Conservation (phyloP, 2,329 filamentous ascomycete genomes). For the Zopfia rhizophila region DNA sequence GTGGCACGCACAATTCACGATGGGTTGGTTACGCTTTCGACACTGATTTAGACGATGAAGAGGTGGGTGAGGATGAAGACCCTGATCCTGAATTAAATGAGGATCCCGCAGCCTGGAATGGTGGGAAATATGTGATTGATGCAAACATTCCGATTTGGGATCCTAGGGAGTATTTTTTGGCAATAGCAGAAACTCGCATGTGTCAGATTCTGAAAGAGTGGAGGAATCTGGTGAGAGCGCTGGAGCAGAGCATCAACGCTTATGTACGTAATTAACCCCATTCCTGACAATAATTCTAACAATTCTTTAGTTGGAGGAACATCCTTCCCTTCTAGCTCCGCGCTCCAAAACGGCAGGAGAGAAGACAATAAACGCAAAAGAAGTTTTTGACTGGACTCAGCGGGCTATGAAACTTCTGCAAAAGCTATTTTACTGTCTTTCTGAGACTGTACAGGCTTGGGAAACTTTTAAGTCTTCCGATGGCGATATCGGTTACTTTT, state of each 20-base stretch:
- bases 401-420: no score
- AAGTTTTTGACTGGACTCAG: no score
- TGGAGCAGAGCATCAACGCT: background rate
- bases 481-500: no score
- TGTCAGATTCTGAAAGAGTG: conserved; percentile 7
- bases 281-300: no score
- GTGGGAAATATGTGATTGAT: background rate
- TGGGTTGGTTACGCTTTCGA: conserved; percentile 21
- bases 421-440: no score
- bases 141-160: conserved; percentile 14
- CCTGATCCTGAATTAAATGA: conserved; percentile 4
- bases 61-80: background rate
- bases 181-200: background rate
- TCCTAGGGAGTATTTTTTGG: conserved; percentile 14
- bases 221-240: conserved; percentile 5
- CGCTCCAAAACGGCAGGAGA: no score
- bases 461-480: no score
- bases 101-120: conserved; percentile 10
- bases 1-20: conserved; percentile 11
- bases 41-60: conserved; percentile 2
- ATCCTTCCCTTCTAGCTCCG: no score
- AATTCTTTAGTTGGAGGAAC: no score
- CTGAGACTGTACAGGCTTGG: no score
- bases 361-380: no score
- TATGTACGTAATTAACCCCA: conserved; percentile 13